Evolutionary conservation across 2,329 filamentous ascomycete species (phyloP).

Genomic region (Sclerotinia borealis): DNA sequence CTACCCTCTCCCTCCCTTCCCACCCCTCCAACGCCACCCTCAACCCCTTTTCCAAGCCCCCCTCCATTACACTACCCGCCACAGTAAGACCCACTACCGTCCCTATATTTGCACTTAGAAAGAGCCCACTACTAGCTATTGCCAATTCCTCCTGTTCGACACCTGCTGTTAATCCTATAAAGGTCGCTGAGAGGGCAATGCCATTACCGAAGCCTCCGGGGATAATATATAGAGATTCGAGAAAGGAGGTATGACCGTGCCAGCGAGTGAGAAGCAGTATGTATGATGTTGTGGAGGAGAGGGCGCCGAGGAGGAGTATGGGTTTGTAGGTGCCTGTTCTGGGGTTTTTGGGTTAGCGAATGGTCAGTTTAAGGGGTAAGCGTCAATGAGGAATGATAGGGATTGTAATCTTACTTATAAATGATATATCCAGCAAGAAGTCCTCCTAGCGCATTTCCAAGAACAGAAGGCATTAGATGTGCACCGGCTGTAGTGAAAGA

Average conservation of each 20-base stretch:
- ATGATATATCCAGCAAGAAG: slow-evolving; percentile 45
- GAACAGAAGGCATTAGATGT: slow-evolving; percentile 60
- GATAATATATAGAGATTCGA: slow-evolving; percentile 54
- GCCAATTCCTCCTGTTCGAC: slow-evolving; percentile 42
- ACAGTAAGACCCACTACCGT: slow-evolving; percentile 23
- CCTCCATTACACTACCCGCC: slow-evolving; percentile 18
- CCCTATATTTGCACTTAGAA: slow-evolving; percentile 33
- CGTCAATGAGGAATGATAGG: neutral
- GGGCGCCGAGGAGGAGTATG: slow-evolving; percentile 45
- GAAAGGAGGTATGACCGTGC: slow-evolving; percentile 51
- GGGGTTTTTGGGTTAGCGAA: neutral
- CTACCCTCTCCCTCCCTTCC: slow-evolving; percentile 4
- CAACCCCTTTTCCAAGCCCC: slow-evolving; percentile 17
- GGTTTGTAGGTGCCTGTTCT: slow-evolving; percentile 53
- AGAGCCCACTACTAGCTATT: slow-evolving; percentile 43
- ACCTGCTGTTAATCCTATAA: slow-evolving; percentile 44
- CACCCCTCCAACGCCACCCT: slow-evolving; percentile 16
- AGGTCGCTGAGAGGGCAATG: slow-evolving; percentile 40
- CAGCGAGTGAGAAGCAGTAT: slow-evolving; percentile 48
- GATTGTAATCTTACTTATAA: slow-evolving; percentile 28
- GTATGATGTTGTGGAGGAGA: slow-evolving; percentile 46
- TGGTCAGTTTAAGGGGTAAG: neutral
- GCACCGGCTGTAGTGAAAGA: slow-evolving; percentile 52
- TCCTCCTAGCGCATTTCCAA: slow-evolving; percentile 60
- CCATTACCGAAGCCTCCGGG: slow-evolving; percentile 49